Percentiles rank a stretch among this genome's conserved stretches.
Conservation (phyloP, 257 asterid genomes). For the Rubia yunnanensis region DNA sequence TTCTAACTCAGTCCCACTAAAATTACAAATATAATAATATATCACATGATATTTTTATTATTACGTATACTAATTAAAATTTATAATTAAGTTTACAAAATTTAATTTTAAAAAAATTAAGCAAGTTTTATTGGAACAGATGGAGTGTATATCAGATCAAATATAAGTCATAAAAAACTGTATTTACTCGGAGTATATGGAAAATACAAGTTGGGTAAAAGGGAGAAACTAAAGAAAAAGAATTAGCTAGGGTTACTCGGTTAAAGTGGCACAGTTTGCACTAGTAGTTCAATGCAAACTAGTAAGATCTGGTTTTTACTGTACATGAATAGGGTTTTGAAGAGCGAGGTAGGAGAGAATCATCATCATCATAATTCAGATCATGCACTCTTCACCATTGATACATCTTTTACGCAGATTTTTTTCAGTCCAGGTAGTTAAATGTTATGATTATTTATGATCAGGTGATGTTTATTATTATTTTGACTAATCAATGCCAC, state of each 20-base stretch:
- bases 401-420: constrained; percentile 6
- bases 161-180: too few species aligned
- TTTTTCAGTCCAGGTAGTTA: constrained; percentile 19
- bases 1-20: too few species aligned
- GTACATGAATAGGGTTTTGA: constrained; percentile 23
- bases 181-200: too few species aligned
- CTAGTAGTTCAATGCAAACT: background rate
- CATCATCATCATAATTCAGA: constrained; percentile 14
- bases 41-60: too few species aligned
- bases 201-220: too few species aligned
- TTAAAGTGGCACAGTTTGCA: background rate
- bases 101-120: too few species aligned
- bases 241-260: background rate
- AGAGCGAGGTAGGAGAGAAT: constrained; percentile 43
- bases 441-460: constrained; percentile 15
- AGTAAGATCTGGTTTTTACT: constrained; percentile 24
- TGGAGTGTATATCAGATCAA: too few species aligned
- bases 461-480: constrained; percentile 22
- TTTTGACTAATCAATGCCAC: constrained; percentile 49
- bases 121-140: too few species aligned
- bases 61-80: too few species aligned
- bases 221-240: background rate
- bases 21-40: too few species aligned
- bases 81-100: too few species aligned
- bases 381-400: background rate